Evolutionary conservation across 768 basidiomycete species (phyloP).

Genomic region (Psilocybe azurescens): DNA sequence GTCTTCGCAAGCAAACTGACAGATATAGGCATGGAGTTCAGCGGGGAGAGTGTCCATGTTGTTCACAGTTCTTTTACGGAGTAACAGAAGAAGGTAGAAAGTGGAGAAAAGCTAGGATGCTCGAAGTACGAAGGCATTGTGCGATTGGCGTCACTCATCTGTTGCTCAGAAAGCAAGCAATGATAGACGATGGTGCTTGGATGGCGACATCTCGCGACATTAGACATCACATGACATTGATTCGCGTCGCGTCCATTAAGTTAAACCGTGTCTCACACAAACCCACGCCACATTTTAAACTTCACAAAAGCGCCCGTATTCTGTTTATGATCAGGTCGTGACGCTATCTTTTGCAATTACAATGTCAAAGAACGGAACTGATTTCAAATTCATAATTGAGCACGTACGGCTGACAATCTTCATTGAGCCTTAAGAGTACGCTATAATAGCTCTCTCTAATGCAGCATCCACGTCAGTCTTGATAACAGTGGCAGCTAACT

Average conservation of each 20-base stretch:
- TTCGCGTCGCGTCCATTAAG: too few species aligned
- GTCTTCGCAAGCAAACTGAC: constrained; percentile 44
- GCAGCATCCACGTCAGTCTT: constrained; percentile 27
- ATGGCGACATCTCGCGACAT: constrained; percentile 38
- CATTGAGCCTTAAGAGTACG: constrained; percentile 23
- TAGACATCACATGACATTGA: constrained; percentile 5
- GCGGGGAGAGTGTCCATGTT: constrained; percentile 43
- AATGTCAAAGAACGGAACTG: too few species aligned
- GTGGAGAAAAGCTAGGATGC: background rate
- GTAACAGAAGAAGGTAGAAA: background rate
- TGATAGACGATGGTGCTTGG: constrained; percentile 24
- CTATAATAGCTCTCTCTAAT: constrained; percentile 31
- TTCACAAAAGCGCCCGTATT: too few species aligned
- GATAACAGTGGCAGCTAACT: constrained; percentile 23
- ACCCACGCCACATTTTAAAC: too few species aligned
- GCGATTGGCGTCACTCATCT: background rate
- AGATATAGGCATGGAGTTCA: constrained; percentile 52
- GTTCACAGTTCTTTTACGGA: background rate
- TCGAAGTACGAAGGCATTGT: too few species aligned
- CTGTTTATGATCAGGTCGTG: too few species aligned
- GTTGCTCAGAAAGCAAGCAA: background rate
- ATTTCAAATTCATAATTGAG: too few species aligned
- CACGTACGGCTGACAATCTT: too few species aligned
- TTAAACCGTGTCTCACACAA: too few species aligned
- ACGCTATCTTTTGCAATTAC: too few species aligned